Percentiles rank a stretch among this genome's conserved stretches.
These are phyloP conservation scores for Trapa incisa DNA, from an alignment of 345 rosid genomes.

Conservation along the genomic window DNA sequence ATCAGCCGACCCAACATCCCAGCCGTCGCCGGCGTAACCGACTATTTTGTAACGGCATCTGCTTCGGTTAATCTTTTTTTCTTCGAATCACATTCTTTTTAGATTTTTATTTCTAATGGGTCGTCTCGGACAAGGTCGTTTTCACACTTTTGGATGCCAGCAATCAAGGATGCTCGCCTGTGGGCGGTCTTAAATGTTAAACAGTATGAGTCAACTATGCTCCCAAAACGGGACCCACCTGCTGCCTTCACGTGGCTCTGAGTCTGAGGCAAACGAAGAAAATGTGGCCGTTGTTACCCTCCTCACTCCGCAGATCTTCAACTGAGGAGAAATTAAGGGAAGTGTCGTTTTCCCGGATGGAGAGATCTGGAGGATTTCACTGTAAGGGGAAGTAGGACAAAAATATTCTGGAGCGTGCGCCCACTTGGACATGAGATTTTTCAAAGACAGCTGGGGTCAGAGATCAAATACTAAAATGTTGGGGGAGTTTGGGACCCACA, in stretches of 20 bases:
- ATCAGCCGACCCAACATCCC: constrained; percentile 74
- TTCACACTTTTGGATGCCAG: constrained; percentile 6
- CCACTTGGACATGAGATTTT: not conserved
- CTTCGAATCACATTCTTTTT: not conserved
- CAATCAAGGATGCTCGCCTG: not conserved
- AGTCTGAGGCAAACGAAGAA: not conserved
- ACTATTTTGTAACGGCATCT: not conserved
- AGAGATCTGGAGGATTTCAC: not conserved
- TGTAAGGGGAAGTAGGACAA: not conserved
- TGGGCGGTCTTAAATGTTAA: too few species aligned
- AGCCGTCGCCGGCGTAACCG: constrained; percentile 55
- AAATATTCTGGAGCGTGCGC: not conserved
- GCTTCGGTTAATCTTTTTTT: not conserved
- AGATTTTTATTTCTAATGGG: not conserved
- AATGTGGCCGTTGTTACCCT: constrained; percentile 31
- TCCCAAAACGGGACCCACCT: constrained; percentile 11
- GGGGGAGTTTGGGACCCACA: too few species aligned
- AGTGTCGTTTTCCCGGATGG: constrained; percentile 7
- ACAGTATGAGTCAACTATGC: constrained; percentile 1
- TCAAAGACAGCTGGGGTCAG: not conserved
- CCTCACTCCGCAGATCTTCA: constrained; percentile 12
- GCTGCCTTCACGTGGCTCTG: constrained; percentile 31
- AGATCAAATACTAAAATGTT: too few species aligned
- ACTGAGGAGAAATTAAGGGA: constrained; percentile 12
- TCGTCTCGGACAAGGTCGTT: not conserved